These are phyloP conservation scores for Phytophthora lateralis DNA, from an alignment of 352 stramenopile species.

Conservation along the genomic window DNA sequence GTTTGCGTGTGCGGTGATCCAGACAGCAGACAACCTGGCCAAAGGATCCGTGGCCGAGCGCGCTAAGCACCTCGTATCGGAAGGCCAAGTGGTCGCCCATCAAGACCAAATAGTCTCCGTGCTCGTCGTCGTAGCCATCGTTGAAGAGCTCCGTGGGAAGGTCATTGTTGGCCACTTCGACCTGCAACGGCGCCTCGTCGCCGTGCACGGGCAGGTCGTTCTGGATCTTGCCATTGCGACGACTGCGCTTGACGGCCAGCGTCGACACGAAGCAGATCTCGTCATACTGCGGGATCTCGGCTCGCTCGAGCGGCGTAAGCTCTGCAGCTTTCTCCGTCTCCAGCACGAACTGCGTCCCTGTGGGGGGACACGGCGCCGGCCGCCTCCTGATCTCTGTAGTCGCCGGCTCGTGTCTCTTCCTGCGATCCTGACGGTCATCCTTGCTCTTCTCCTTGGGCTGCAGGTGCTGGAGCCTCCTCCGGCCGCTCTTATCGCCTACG, in stretches of 20 bases:
- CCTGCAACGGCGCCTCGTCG: conserved; percentile 12
- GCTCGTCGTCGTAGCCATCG: conserved; percentile 96
- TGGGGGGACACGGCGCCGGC: conserved; percentile 19
- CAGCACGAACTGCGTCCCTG: conserved; percentile 35
- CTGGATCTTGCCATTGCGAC: conserved; percentile 39
- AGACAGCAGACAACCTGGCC: conserved; percentile 97
- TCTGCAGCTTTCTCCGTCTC: conserved; percentile 31
- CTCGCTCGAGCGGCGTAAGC: conserved; percentile 52
- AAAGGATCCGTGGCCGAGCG: conserved; percentile 98
- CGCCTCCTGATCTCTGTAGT: conserved; percentile 12
- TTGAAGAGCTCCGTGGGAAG: conserved; percentile 68
- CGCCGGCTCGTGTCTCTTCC: conserved; percentile 22
- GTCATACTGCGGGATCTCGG: conserved; percentile 56
- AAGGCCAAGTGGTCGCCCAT: conserved; percentile 93
- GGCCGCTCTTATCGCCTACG: conserved; percentile 14
- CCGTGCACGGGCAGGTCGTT: conserved; percentile 26
- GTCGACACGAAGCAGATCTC: conserved; percentile 61
- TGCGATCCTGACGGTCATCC: conserved; percentile 22
- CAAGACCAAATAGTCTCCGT: conserved; percentile 97
- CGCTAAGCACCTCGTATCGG: conserved; percentile 94
- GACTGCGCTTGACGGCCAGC: conserved; percentile 37
- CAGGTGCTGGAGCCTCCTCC: conserved; percentile 27
- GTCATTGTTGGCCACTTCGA: conserved; percentile 18
- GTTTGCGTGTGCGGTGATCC: conserved; percentile 78
- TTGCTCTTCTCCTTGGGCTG: conserved; percentile 30